Evolutionary conservation across 2,329 filamentous ascomycete genomes (phyloP).

Genomic region (Aspergillaceae sp.): DNA sequence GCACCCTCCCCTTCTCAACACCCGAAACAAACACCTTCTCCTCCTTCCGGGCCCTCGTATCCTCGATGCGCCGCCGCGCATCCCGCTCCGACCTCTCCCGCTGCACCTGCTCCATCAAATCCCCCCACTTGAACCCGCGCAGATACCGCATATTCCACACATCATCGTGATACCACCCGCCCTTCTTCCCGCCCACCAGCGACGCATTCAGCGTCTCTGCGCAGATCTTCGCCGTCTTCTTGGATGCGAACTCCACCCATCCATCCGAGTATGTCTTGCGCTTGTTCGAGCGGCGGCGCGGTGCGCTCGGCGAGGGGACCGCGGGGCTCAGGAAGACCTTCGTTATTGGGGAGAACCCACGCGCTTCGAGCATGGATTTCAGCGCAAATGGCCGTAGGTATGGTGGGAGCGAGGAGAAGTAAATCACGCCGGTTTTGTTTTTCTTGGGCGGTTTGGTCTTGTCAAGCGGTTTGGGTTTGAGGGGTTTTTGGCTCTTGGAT

Average conservation of each 20-base stretch:
- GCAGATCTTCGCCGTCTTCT: constrained; percentile 37
- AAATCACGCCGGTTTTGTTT: constrained; percentile 36
- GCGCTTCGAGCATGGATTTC: constrained; percentile 33
- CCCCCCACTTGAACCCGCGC: constrained; percentile 34
- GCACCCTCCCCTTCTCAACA: constrained; percentile 32
- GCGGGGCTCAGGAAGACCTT: constrained; percentile 37
- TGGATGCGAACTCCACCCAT: constrained; percentile 41
- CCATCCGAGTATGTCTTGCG: constrained; percentile 39
- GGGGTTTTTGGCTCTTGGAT: constrained; percentile 3
- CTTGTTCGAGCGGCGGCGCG: constrained; percentile 28
- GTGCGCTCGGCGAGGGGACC: constrained; percentile 16
- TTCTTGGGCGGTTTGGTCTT: constrained; percentile 16
- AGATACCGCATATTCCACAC: constrained; percentile 42
- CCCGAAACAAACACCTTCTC: constrained; percentile 37
- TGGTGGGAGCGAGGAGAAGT: constrained; percentile 38
- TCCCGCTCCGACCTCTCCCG: constrained; percentile 36
- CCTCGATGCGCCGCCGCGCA: constrained; percentile 34
- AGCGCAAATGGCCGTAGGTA: constrained; percentile 41
- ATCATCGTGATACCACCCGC: constrained; percentile 40
- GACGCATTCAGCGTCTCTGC: constrained; percentile 39
- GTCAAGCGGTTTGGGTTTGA: constrained; percentile 8
- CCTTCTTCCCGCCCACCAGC: constrained; percentile 37
- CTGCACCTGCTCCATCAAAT: constrained; percentile 39
- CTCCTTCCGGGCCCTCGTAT: constrained; percentile 34
- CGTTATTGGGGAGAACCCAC: constrained; percentile 36